phyloP scores from a whole-genome alignment of 306 rosid genomes.

The Cucumis melo region DNA sequence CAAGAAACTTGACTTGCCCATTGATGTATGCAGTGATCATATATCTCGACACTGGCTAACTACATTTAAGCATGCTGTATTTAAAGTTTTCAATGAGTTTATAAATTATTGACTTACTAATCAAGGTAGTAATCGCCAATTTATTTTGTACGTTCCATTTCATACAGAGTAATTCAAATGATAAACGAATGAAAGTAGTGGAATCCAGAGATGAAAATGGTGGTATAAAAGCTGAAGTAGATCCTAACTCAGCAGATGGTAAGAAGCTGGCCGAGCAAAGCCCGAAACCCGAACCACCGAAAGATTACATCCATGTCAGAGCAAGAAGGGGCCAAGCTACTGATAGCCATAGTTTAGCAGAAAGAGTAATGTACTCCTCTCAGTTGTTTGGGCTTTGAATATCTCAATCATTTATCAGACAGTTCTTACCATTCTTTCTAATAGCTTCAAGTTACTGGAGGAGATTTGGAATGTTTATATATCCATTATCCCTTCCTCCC shows the following conservation, averaged over 20 bases:
- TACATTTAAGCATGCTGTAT: not conserved
- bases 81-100: not conserved
- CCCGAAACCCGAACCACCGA: constrained; percentile 47
- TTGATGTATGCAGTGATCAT: not conserved
- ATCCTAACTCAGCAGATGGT: constrained; percentile 33
- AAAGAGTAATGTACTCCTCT: constrained; percentile 44
- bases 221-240: constrained; percentile 25
- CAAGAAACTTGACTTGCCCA: not conserved
- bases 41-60: not conserved
- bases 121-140: not conserved
- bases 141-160: not conserved
- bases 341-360: constrained; percentile 95
- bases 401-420: not conserved
- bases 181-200: constrained; percentile 37
- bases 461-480: not conserved
- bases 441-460: not conserved
- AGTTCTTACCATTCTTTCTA: not conserved
- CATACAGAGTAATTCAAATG: constrained; percentile 33
- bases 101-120: not conserved
- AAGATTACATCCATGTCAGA: constrained; percentile 87
- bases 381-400: not conserved
- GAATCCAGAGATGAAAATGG: constrained; percentile 24
- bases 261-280: constrained; percentile 34
- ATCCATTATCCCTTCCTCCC: not conserved
- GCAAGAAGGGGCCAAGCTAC: constrained; percentile 99